A percentile compares a stretch with the other conserved stretches of the same genome.
Evolutionary conservation across 192 early-diverging fungal genomes (phyloP).

Genomic region (Kickxella alabastrina): DNA sequence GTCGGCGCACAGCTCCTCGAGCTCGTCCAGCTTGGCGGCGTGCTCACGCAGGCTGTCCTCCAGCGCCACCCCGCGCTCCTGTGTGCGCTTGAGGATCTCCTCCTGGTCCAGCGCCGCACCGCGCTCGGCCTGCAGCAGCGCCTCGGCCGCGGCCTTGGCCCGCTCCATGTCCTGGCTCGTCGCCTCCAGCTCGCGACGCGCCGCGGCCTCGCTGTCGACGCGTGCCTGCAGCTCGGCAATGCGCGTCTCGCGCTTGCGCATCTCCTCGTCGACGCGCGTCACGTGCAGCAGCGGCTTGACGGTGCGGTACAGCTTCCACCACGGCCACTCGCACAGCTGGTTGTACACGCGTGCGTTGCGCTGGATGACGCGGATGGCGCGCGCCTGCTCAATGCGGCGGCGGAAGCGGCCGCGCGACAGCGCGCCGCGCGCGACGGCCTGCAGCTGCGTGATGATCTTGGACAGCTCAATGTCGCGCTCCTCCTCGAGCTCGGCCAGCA

Average conservation of each 20-base stretch:
- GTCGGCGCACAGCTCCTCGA: conserved; percentile 63
- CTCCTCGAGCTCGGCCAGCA: conserved; percentile 93
- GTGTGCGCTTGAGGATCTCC: conserved; percentile 78
- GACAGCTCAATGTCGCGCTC: conserved; percentile 77
- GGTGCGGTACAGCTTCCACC: conserved; percentile 94
- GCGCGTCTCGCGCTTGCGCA: conserved; percentile 67
- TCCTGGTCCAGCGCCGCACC: conserved; percentile 76
- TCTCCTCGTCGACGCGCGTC: conserved; percentile 75
- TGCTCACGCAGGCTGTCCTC: conserved; percentile 62
- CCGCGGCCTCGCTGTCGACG: conserved; percentile 56
- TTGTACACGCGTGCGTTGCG: conserved; percentile 89
- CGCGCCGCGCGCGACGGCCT: conserved; percentile 83
- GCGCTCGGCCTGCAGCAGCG: conserved; percentile 67
- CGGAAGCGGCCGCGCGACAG: conserved; percentile 71
- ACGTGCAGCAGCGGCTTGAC: conserved; percentile 86
- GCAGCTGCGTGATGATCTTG: conserved; percentile 77
- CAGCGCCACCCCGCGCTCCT: conserved; percentile 65
- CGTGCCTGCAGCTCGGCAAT: conserved; percentile 71
- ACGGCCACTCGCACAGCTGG: conserved; percentile 85
- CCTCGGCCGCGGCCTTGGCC: conserved; percentile 69
- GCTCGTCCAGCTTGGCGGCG: conserved; percentile 56
- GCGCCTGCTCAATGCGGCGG: conserved; percentile 67
- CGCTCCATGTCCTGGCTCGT: conserved; percentile 58
- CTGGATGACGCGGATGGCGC: conserved; percentile 92
- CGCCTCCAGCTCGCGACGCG: conserved; percentile 58